These are phyloP conservation scores for Clitopilus hobsonii DNA, from an alignment of 768 basidiomycete species.

Conservation along the genomic window DNA sequence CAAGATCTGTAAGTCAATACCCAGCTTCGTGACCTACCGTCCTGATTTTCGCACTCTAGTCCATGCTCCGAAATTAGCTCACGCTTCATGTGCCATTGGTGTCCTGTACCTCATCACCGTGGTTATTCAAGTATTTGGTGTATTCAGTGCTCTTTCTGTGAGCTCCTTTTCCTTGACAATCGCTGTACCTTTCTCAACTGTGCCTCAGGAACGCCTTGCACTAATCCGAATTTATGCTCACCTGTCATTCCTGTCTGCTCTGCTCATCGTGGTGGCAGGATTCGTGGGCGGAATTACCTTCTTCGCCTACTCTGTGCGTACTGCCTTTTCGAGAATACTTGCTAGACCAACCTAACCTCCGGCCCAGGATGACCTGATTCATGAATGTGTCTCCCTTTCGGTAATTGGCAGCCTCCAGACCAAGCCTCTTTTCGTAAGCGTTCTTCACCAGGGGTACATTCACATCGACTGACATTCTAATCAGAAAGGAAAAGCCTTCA, in stretches of 20 bases:
- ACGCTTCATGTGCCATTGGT: constrained; percentile 30
- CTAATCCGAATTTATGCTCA: constrained; percentile 19
- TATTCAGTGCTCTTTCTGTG: constrained; percentile 12
- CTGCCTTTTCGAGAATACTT: not conserved
- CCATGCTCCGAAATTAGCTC: constrained; percentile 21
- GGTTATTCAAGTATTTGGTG: constrained; percentile 15
- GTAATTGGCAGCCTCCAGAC: constrained; percentile 22
- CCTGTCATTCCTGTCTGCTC: constrained; percentile 26
- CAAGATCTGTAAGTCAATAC: not conserved
- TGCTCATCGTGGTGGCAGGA: constrained; percentile 30
- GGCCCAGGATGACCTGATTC: not conserved
- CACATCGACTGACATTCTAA: not conserved
- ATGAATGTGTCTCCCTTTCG: not conserved
- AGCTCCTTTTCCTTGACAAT: not conserved
- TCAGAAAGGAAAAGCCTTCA: constrained; percentile 29
- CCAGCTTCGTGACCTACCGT: not conserved
- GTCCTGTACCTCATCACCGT: constrained; percentile 27
- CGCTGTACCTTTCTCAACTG: too few species aligned
- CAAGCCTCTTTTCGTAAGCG: constrained; percentile 33
- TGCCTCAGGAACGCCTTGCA: constrained; percentile 17
- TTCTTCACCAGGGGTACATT: not conserved
- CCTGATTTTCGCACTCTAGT: constrained; percentile 9
- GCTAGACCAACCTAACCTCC: not conserved
- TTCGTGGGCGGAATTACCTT: constrained; percentile 31
- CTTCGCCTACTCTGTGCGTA: constrained; percentile 32